phyloP scores from a whole-genome alignment of 352 stramenopile species.

The Phytophthora fragariae region DNA sequence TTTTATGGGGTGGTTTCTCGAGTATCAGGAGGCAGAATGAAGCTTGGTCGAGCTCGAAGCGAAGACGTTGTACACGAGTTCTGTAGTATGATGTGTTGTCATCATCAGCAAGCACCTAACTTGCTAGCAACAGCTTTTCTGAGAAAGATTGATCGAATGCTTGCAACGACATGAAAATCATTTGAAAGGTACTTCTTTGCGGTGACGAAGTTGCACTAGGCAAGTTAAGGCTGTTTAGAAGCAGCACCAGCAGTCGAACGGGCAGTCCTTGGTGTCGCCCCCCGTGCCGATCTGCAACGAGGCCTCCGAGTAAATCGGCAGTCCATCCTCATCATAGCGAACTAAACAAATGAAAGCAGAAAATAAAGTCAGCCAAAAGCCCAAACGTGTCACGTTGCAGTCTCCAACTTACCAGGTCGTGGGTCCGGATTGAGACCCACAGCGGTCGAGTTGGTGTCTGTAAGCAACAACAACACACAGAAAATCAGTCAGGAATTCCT shows the following conservation, averaged over 20 bases:
- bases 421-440: constrained; percentile 74
- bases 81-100: too few species aligned
- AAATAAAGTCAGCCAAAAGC: constrained; percentile 11
- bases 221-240: constrained; percentile 53
- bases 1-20: too few species aligned
- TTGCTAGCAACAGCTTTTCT: too few species aligned
- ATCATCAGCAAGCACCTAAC: too few species aligned
- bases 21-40: too few species aligned
- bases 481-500: neutral
- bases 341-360: constrained; percentile 41
- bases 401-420: constrained; percentile 59
- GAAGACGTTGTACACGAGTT: neutral
- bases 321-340: constrained; percentile 85
- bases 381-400: neutral
- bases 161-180: neutral
- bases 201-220: neutral
- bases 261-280: constrained; percentile 85
- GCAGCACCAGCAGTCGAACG: constrained; percentile 93
- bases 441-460: constrained; percentile 84
- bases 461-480: constrained; percentile 5
- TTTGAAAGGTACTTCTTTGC: neutral
- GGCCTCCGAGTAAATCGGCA: constrained; percentile 90
- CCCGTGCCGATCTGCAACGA: constrained; percentile 86
- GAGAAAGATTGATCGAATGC: too few species aligned
- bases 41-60: neutral